Conservation (phyloP, 75 land plant genomes). For the Pinus albicaulis region DNA sequence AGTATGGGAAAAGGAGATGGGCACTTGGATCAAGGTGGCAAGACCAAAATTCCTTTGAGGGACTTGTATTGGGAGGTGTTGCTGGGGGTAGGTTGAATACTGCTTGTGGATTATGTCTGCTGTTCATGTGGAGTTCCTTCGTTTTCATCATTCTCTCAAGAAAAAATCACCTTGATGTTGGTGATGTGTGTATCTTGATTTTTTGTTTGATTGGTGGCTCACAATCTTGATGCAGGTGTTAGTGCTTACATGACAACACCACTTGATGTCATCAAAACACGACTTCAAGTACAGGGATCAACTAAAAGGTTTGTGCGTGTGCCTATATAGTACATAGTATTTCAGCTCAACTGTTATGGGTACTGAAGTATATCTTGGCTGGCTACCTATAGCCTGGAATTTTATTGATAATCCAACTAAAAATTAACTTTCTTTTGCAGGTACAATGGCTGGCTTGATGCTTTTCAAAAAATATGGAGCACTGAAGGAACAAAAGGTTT, state of each 20-base stretch:
- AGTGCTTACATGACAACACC: slow-evolving; percentile 96
- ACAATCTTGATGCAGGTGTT: slow-evolving; percentile 46
- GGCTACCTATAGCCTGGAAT: not conserved
- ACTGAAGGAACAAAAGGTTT: slow-evolving; percentile 69
- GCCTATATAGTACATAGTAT: not conserved
- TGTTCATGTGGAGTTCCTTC: not conserved
- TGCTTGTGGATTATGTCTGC: not conserved
- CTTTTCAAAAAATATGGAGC: slow-evolving; percentile 57
- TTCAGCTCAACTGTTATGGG: not conserved
- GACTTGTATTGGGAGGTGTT: slow-evolving; percentile 82
- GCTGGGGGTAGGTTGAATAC: slow-evolving; percentile 79
- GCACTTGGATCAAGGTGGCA: slow-evolving; percentile 9
- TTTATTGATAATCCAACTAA: slow-evolving; percentile 6
- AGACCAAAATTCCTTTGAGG: slow-evolving; percentile 49
- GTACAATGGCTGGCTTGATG: slow-evolving; percentile 88
- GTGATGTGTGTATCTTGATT: not conserved
- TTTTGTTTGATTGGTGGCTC: not conserved
- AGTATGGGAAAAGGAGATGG: slow-evolving; percentile 52
- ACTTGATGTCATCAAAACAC: slow-evolving; percentile 92
- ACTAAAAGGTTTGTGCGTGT: slow-evolving; percentile 45
- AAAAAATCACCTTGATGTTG: not conserved
- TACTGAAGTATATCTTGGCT: not conserved
- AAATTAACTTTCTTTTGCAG: slow-evolving; percentile 24
- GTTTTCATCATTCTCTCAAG: not conserved
- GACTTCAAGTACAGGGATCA: slow-evolving; percentile 94